These are phyloP conservation scores for Chloroidium sp. DNA, from an alignment of 163 green algal genomes.

Conservation along the genomic window DNA sequence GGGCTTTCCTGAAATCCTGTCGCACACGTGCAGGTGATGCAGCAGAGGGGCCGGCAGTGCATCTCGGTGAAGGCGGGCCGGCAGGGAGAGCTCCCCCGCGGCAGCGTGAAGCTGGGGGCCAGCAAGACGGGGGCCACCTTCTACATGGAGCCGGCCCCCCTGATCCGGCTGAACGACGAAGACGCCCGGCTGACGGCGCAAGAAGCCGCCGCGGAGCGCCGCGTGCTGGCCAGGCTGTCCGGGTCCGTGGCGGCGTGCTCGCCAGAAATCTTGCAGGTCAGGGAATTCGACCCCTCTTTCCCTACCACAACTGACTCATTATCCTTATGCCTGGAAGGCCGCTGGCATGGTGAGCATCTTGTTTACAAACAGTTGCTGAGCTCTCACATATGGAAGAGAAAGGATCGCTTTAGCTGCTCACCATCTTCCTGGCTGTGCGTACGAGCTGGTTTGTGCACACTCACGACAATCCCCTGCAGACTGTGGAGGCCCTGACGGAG, in stretches of 20 bases:
- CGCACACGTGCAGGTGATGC: constrained; percentile 22
- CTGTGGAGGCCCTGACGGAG: constrained; percentile 33
- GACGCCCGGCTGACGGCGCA: constrained; percentile 45
- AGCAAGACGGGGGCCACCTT: constrained; percentile 49
- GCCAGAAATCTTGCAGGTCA: background rate
- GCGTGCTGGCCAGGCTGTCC: background rate
- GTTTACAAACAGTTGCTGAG: too few relatives aligned
- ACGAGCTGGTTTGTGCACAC: too few relatives aligned
- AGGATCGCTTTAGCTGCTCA: too few relatives aligned
- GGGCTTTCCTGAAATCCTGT: background rate
- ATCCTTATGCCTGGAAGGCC: too few relatives aligned
- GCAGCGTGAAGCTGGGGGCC: constrained; percentile 58
- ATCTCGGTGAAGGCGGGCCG: constrained; percentile 52
- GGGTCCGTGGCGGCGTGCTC: constrained; percentile 5
- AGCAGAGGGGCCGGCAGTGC: constrained; percentile 53
- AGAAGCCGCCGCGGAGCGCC: constrained; percentile 43
- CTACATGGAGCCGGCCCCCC: constrained; percentile 73
- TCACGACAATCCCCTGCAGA: background rate
- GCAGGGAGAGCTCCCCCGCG: constrained; percentile 52
- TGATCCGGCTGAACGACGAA: constrained; percentile 74
- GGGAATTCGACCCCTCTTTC: too few relatives aligned
- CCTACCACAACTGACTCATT: too few relatives aligned
- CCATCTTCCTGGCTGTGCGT: too few relatives aligned
- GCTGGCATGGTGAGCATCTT: too few relatives aligned
- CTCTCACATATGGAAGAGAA: too few relatives aligned